Evolutionary conservation across 805 yeast species (phyloP), one percentile per base, ranked within the genome.

Genomic region (Zygotorulaspora florentina): DNA sequence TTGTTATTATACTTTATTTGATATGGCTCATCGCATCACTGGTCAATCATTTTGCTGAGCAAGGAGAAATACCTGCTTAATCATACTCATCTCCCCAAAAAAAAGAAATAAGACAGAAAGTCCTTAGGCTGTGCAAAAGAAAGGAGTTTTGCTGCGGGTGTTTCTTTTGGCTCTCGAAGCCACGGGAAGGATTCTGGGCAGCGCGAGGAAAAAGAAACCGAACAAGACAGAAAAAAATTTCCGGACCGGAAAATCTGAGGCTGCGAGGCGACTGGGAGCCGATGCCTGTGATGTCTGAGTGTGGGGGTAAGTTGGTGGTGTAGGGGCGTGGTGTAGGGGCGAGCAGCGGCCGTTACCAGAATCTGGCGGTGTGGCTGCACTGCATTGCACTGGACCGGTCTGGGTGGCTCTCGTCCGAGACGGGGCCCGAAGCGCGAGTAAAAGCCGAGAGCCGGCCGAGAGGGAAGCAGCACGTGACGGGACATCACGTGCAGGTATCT

Each of bases 21-120:
- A 31, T 39, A 42, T 36, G 41, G 41, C 45, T 42, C 45, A 42
- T 42, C 42, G 26, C 42, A 39, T 39, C 45, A 37, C 45, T 27
- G 36, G 20, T 33, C 36, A 33, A 33, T 33, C 36, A 33, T 33
- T 33, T 33, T 13, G 18, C 11, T 33, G 16, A 33, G 36, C 36
- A 33, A 33, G 36, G 36, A 33, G 36, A 33, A 33, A 33, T 17
- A 9, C 36, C 16, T 10, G 36, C 12, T n/a, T 16, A 33, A 16
- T 37, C 40, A 37, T 25, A 26, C 40, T 17, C 40, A 37, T 37
- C 40, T 26, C 40, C 16, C 18, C 35, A 31, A 17, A 10, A 20
- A 17, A 11, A 31, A 31, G 10, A 17, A 20, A 20, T 20, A 20
- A 20, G 25, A 20, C 25, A 20, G 25, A 20, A 20, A 20, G 25